phyloP scores from a whole-genome alignment of 1,284 basidiomycete genomes.

The Rhodotorula mucilaginosa region DNA sequence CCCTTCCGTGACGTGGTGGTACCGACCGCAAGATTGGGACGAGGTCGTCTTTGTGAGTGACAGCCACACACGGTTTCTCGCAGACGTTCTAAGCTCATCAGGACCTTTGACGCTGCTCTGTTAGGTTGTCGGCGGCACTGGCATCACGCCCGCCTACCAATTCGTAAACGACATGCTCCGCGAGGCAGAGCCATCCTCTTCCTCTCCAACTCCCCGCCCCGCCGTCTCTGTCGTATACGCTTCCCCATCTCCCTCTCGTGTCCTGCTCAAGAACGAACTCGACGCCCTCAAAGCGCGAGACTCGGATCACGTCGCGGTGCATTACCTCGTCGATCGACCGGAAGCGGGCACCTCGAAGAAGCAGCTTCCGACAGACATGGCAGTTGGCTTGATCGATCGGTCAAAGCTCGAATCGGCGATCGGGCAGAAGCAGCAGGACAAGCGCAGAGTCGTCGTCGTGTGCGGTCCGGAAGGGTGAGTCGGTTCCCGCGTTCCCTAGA shows the following conservation, averaged over 20 bases:
- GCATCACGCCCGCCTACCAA: conserved; percentile 75
- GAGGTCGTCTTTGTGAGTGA: conserved; percentile 69
- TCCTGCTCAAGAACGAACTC: conserved; percentile 64
- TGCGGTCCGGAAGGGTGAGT: conserved; percentile 68
- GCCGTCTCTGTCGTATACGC: conserved; percentile 66
- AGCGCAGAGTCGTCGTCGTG: conserved; percentile 48
- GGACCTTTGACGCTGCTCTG: too few species aligned
- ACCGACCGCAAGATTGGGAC: conserved; percentile 64
- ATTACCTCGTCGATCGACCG: conserved; percentile 61
- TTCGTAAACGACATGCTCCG: conserved; percentile 17
- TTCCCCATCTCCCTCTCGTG: conserved; percentile 59
- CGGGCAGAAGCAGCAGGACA: conserved; percentile 34
- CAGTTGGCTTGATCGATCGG: conserved; percentile 60
- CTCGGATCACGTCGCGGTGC: conserved; percentile 59
- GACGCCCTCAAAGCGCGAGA: conserved; percentile 55
- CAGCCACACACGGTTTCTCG: too few species aligned
- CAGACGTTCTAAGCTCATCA: too few species aligned
- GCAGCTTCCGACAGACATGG: conserved; percentile 41
- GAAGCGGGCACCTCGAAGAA: conserved; percentile 39
- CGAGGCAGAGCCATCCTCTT: conserved; percentile 23
- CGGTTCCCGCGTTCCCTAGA: not conserved
- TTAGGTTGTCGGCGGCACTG: conserved; percentile 78
- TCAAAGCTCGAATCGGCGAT: conserved; percentile 54
- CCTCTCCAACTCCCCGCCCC: conserved; percentile 28
- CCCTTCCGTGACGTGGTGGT: conserved; percentile 69